Conservation (phyloP, 805 yeast genomes). For the Sporopachydermia lactativora region DNA sequence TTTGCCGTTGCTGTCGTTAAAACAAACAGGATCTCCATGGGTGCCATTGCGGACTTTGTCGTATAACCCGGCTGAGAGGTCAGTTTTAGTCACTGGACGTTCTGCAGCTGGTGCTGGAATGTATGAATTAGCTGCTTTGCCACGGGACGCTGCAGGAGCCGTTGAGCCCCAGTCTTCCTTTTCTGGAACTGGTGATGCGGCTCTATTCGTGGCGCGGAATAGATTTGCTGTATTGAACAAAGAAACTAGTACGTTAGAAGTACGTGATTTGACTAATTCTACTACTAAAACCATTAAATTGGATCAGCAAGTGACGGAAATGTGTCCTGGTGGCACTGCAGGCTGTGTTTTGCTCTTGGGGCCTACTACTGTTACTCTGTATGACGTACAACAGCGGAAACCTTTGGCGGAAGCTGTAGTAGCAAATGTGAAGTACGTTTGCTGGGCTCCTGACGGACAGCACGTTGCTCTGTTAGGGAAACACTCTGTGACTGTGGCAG, state of each 20-base stretch:
- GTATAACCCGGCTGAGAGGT: conserved; percentile 85
- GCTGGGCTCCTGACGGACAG: conserved; percentile 83
- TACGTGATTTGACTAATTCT: conserved; percentile 71
- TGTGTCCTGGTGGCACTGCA: conserved; percentile 58
- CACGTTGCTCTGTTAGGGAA: conserved; percentile 79
- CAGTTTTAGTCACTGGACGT: conserved; percentile 71
- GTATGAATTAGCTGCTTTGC: conserved; percentile 65
- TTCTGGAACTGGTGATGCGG: conserved; percentile 73
- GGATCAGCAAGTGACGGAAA: conserved; percentile 52
- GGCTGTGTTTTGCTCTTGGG: conserved; percentile 73
- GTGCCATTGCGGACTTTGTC: conserved; percentile 71
- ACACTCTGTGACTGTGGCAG: conserved; percentile 84
- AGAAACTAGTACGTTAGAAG: conserved; percentile 51
- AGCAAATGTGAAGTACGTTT: conserved; percentile 71
- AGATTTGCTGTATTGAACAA: conserved; percentile 75
- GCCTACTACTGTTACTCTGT: conserved; percentile 56
- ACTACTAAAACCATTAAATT: conserved; percentile 70
- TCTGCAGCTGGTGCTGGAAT: conserved; percentile 32
- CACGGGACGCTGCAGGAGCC: conserved; percentile 86
- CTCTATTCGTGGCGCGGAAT: conserved; percentile 87
- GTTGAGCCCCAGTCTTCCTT: conserved; percentile 75
- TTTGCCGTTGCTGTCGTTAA: conserved; percentile 70
- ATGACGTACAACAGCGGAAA: conserved; percentile 88
- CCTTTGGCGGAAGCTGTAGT: conserved; percentile 54
- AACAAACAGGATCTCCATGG: conserved; percentile 78